These are phyloP conservation scores for Chytriomyces sp. DNA, from an alignment of 192 early-diverging fungal species.

Conservation along the genomic window DNA sequence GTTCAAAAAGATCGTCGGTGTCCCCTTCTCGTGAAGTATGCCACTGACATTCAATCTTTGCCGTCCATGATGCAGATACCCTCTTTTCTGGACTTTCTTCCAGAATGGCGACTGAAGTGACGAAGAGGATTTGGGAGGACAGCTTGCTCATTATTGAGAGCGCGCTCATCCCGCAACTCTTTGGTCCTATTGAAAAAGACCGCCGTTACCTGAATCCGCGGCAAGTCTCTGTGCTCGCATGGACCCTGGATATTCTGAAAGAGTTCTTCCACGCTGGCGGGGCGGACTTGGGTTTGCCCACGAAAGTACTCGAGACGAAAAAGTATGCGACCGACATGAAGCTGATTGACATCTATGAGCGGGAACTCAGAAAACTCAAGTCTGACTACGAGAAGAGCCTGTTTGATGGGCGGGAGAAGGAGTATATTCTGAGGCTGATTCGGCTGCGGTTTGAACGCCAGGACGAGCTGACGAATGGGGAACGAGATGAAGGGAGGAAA, in stretches of 20 bases:
- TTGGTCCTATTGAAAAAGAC: conserved; percentile 46
- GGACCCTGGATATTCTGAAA: conserved; percentile 32
- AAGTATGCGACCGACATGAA: conserved; percentile 35
- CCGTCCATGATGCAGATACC: conserved; percentile 15
- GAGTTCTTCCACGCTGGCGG: conserved; percentile 58
- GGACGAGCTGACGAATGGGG: conserved; percentile 11
- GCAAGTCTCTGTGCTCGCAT: conserved; percentile 41
- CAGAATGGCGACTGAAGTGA: conserved; percentile 56
- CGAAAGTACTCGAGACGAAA: conserved; percentile 37
- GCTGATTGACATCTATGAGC: conserved; percentile 30
- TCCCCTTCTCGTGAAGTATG: neutral
- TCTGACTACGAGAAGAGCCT: conserved; percentile 47
- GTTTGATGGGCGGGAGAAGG: conserved; percentile 35
- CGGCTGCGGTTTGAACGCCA: conserved; percentile 42
- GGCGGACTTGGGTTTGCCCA: conserved; percentile 43
- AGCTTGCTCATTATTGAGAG: conserved; percentile 38
- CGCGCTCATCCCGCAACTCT: conserved; percentile 49
- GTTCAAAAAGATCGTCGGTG: too few relatives aligned
- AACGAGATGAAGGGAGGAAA: conserved; percentile 35
- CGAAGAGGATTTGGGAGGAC: conserved; percentile 54
- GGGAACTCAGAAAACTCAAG: conserved; percentile 37
- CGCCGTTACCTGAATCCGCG: conserved; percentile 44
- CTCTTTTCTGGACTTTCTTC: conserved; percentile 38
- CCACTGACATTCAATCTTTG: neutral
- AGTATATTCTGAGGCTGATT: conserved; percentile 36